Base-by-base conservation (phyloP, 192 early-diverging fungal species). In the Entophlyctis luteolus region DNA sequence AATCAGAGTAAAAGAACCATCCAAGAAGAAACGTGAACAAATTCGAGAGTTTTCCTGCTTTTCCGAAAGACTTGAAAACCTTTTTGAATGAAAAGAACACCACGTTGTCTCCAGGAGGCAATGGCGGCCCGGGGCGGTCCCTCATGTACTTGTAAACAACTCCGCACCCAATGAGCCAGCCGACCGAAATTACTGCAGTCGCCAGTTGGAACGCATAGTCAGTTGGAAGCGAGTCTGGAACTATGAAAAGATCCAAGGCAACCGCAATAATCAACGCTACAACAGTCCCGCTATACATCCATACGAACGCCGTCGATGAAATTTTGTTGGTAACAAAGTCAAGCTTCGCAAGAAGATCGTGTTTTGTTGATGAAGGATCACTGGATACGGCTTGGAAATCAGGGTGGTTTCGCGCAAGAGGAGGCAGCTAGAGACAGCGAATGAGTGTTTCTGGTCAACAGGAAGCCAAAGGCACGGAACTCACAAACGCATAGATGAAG, bases 1-100 rank as follows among this genome's bases (percentile, higher is more conserved):
- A 46, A 50, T 77, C 76, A 8, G 67, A 59, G 58, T 65, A 70
- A 6, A 74, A 55, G 63, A 74, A 70, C 76, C 76, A 77, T 8
- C 47, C 76, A 46, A 71, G 25, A 32, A 77, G 57, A 49, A 77
- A 77, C 29, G 59, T 48, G 47, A 77, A 74, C 67, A 73, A 32
- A 22, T 77, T 62, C 4, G 3, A 0, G 22, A 71, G 59, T 25
- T 60, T 5, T 10, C 55, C 23, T 16, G 50, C 52, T 48, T 59
- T 49, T 2, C 18, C 14, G 5, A 73, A 12, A 4, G 72, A 14
- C 28, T 6, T 48, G 35, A 22, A 37, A 22, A 75, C 31, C 29
- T 65, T 66, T 63, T 73, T 72, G 1, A 49, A 58, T 12, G 65
- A 68, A 32, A 54, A 75, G 2, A 65, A 12, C n/a, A 78, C 12